A percentile compares a stretch with the other conserved stretches of the same genome.
Evolutionary conservation across 805 yeast species (phyloP).

Genomic region (Zygosaccharomyces pseudorouxii): DNA sequence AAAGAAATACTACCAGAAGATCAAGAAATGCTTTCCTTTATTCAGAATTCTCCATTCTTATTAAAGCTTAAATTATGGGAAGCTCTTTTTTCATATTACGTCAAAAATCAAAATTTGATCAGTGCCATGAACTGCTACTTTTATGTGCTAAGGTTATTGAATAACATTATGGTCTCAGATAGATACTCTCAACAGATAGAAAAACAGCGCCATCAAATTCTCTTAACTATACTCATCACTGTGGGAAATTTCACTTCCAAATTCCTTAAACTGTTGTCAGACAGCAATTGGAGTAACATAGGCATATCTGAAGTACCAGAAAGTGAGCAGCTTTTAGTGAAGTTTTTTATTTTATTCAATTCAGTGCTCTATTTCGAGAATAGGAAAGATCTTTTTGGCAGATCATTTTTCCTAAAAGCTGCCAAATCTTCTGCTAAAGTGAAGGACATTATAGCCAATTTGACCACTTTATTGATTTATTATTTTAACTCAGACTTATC

Average conservation of each 20-base stretch:
- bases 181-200: slow-evolving; percentile 23
- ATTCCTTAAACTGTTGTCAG: slow-evolving; percentile 30
- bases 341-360: slow-evolving; percentile 42
- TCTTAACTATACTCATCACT: slow-evolving; percentile 50
- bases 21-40: slow-evolving; percentile 54
- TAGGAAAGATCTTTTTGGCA: slow-evolving; percentile 34
- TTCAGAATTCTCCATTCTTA: slow-evolving; percentile 58
- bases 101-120: slow-evolving; percentile 25
- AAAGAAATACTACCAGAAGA: slow-evolving; percentile 34
- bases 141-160: slow-evolving; percentile 44
- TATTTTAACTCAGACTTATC: slow-evolving; percentile 9
- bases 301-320: neutral
- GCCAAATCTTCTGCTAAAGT: slow-evolving; percentile 41
- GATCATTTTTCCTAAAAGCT: slow-evolving; percentile 43
- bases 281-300: slow-evolving; percentile 36
- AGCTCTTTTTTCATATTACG: slow-evolving; percentile 56
- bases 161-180: slow-evolving; percentile 33
- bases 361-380: slow-evolving; percentile 50
- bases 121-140: slow-evolving; percentile 49
- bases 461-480: slow-evolving; percentile 18
- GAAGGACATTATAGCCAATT: slow-evolving; percentile 42
- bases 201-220: slow-evolving; percentile 37
- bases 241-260: slow-evolving; percentile 48
- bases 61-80: slow-evolving; percentile 74
- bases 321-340: slow-evolving; percentile 24